Evolutionary conservation across 768 basidiomycete genomes (phyloP), one percentile per base, ranked within the genome.

Genomic region (Astraeus odoratus): DNA sequence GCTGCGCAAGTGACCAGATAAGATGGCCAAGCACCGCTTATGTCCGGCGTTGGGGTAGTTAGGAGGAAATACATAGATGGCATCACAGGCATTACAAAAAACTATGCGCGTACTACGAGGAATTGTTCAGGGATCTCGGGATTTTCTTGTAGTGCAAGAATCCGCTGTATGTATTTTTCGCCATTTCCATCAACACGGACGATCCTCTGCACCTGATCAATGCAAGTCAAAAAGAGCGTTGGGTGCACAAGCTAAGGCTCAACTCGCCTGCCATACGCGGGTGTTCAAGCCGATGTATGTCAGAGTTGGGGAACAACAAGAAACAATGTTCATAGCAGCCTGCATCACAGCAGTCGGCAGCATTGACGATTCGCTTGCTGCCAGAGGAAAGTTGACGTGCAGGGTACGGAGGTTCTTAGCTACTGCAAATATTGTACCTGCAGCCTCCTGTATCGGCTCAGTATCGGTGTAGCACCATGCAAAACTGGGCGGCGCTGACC

Each of bases 91-190:
- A n/a, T n/a, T n/a, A n/a, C 27, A 13, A 5, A 4, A 31, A 31
- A 31, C n/a, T 61, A 61, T 19, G 48, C 49, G 8, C 78, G 69
- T 13, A 84, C 72, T 26, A 86, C 83, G 39, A 83, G 70, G 52
- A 88, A 86, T 41, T 76, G 76, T 51, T 88, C 85, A 16, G 85
- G 85, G 16, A 88, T 65, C 47, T 80, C 81, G 7, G 77, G 77
- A 46, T 67, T 75, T 52, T 85, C 82, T 50, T 81, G 85, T 1
- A 72, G 68, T 2, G 61, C 66, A 7, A 85, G 62, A 1, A 47
- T 63, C 8, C 67, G 68, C 42, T 65, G 62, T 18, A 63, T 57
- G 12, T 53, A 55, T 30, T 71, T 63, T 39, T 58, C 59, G 1
- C 76, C 76, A 26, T 68, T 58, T 22, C 68, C 68, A 13, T 65